A percentile compares a stretch with the other conserved stretches of the same genome.
Evolutionary conservation across 495 filamentous ascomycete species (phyloP).

Genomic region (Neurospora cerealis): DNA sequence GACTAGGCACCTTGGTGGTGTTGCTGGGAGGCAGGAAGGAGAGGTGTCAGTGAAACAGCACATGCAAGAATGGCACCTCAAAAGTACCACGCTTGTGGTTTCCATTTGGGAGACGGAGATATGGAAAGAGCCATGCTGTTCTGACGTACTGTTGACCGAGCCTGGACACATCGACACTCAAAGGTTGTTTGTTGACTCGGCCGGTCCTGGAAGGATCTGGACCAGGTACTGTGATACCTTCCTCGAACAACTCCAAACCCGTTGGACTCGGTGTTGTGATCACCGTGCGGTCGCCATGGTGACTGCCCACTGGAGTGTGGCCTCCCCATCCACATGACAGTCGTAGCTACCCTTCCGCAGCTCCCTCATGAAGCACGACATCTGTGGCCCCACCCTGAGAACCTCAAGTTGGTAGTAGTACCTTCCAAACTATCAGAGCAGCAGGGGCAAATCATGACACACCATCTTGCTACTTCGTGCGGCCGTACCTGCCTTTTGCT

Average conservation of each 20-base stretch:
- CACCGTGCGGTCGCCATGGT: not conserved
- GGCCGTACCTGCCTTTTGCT: not conserved
- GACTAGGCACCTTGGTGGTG: not conserved
- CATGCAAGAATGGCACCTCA: not conserved
- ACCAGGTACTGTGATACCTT: not conserved
- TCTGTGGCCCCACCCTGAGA: not conserved
- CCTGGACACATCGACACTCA: not conserved
- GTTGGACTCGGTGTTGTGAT: not conserved
- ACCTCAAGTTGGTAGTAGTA: not conserved
- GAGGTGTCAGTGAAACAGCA: not conserved
- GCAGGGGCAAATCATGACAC: not conserved
- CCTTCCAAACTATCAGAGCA: not conserved
- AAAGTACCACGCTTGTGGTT: not conserved
- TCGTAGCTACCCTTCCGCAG: not conserved
- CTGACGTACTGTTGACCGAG: not conserved
- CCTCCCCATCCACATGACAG: not conserved
- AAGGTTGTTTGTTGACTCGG: not conserved
- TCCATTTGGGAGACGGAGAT: not conserved
- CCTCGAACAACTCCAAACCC: not conserved
- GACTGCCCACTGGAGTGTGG: not conserved
- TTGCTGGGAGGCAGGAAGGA: not conserved
- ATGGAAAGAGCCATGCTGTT: not conserved
- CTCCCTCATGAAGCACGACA: not conserved
- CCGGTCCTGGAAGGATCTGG: not conserved
- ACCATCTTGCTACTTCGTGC: not conserved